These are phyloP conservation scores for Rhodocollybia butyracea DNA, from an alignment of 768 basidiomycete genomes.

Conservation along the genomic window DNA sequence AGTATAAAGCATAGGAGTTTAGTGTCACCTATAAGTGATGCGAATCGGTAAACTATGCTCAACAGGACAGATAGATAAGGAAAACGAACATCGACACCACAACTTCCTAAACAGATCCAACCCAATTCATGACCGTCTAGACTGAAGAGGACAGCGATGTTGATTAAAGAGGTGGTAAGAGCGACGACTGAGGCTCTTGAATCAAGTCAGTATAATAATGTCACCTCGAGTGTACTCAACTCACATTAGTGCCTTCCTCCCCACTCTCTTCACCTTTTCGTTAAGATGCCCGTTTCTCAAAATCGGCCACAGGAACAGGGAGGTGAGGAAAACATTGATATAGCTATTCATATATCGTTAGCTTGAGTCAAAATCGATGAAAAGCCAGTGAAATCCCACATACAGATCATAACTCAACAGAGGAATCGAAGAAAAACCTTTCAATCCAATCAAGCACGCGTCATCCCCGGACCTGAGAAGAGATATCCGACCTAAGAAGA, in stretches of 20 bases:
- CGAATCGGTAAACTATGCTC: not conserved
- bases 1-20: not conserved
- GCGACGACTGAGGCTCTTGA: not conserved
- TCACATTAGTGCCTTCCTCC: conserved; percentile 27
- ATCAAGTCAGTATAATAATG: not conserved
- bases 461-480: conserved; percentile 20
- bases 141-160: conserved; percentile 31
- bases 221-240: not conserved
- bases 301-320: conserved; percentile 33
- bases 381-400: too few species aligned
- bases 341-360: conserved; percentile 7
- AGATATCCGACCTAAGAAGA: conserved; percentile 15
- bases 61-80: not conserved
- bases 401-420: conserved; percentile 32
- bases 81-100: conserved; percentile 31
- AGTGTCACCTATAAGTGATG: not conserved
- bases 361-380: too few species aligned
- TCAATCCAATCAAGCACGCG: conserved; percentile 32
- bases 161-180: conserved; percentile 14
- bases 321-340: conserved; percentile 20
- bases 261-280: conserved; percentile 21
- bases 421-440: conserved; percentile 24
- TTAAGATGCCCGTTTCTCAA: conserved; percentile 17
- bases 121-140: conserved; percentile 31
- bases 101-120: conserved; percentile 34